Evolutionary conservation across 768 basidiomycete species (phyloP).

Genomic region (Tricholoma saponaceum): DNA sequence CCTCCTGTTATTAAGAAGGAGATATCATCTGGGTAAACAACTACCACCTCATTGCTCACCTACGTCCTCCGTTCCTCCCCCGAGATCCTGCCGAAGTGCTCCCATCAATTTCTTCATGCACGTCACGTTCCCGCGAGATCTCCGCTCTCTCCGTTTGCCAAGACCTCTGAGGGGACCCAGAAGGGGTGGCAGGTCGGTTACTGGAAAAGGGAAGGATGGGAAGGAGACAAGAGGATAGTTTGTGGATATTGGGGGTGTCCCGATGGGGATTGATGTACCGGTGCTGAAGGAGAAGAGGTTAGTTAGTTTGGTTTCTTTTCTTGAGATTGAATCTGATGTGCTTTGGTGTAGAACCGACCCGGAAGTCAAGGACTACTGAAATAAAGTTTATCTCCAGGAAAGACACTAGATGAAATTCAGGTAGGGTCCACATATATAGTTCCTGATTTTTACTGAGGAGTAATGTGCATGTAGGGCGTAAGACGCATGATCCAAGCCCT

Average conservation of each 20-base stretch:
- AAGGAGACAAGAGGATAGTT: slow-evolving; percentile 48
- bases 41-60: slow-evolving; percentile 95
- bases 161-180: slow-evolving; percentile 67
- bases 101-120: slow-evolving; percentile 95
- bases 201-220: slow-evolving; percentile 10
- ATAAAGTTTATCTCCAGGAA: slow-evolving; percentile 86
- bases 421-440: slow-evolving; percentile 23
- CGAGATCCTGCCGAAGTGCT: slow-evolving; percentile 49
- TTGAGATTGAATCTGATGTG: slow-evolving; percentile 1
- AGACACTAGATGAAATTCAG: slow-evolving; percentile 81
- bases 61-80: slow-evolving; percentile 69
- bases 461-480: slow-evolving; percentile 51
- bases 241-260: slow-evolving; percentile 82
- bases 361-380: slow-evolving; percentile 72
- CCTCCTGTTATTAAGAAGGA: slow-evolving; percentile 76
- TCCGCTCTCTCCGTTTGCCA: slow-evolving; percentile 85
- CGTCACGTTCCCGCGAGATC: slow-evolving; percentile 96
- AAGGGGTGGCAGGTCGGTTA: slow-evolving; percentile 23
- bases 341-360: slow-evolving; percentile 48
- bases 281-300: slow-evolving; percentile 65
- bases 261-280: slow-evolving; percentile 84
- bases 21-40: slow-evolving; percentile 94
- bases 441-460: background rate
- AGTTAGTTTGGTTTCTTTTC: slow-evolving; percentile 11
- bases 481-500: slow-evolving; percentile 82